Evolutionary conservation across 768 basidiomycete species (phyloP).

Genomic region (Pleurotus pulmonarius): DNA sequence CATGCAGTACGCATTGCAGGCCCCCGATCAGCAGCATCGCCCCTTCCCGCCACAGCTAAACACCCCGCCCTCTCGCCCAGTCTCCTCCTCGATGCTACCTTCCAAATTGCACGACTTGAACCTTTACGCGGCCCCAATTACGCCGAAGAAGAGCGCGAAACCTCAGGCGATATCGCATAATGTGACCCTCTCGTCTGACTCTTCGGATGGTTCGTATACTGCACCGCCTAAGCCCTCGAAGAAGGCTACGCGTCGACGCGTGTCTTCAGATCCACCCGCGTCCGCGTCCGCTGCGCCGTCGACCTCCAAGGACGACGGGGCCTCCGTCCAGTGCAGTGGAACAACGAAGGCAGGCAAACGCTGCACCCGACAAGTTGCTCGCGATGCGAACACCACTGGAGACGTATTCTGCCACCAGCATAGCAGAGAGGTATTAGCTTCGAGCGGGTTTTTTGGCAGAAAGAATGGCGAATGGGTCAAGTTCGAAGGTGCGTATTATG

Average conservation of each 20-base stretch:
- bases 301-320: constrained; percentile 11
- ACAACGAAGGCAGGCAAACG: constrained; percentile 59
- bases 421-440: constrained; percentile 45
- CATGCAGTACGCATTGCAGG: constrained; percentile 18
- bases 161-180: neutral
- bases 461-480: constrained; percentile 45
- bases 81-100: constrained; percentile 2
- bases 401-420: constrained; percentile 64
- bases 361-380: constrained; percentile 59
- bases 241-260: constrained; percentile 2
- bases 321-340: constrained; percentile 52
- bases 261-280: constrained; percentile 6
- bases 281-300: constrained; percentile 8
- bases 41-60: neutral
- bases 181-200: neutral
- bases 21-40: constrained; percentile 7
- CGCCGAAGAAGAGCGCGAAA: neutral
- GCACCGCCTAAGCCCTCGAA: constrained; percentile 1
- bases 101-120: constrained; percentile 6
- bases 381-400: constrained; percentile 15
- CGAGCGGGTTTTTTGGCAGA: constrained; percentile 55
- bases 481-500: constrained; percentile 46
- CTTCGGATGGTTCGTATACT: neutral
- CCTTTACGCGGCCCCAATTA: neutral
- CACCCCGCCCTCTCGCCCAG: constrained; percentile 11